Percentiles rank a stretch among this genome's conserved stretches.
Evolutionary conservation across 192 early-diverging fungal genomes (phyloP).

Genomic region (Podila epicladia): DNA sequence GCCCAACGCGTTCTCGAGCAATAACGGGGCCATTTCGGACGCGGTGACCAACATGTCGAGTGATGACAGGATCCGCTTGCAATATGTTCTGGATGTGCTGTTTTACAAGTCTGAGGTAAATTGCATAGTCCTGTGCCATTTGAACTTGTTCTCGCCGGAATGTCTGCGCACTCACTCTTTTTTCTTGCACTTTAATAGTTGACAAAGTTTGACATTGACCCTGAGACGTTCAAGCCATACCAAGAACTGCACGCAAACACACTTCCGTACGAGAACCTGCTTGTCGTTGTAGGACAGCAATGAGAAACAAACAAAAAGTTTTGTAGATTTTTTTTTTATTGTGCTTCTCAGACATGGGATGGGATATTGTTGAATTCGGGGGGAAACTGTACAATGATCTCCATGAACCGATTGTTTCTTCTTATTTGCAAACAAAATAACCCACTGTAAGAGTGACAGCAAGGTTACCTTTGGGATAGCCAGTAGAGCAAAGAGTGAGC

Average conservation of each 20-base stretch:
- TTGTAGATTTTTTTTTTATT: slow-evolving; percentile 6
- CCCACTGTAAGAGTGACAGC: neutral
- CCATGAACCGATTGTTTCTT: neutral
- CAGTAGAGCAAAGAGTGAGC: neutral
- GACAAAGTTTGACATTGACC: slow-evolving; percentile 28
- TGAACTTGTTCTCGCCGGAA: neutral
- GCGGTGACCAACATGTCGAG: slow-evolving; percentile 52
- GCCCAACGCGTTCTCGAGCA: slow-evolving; percentile 14
- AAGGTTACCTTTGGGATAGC: neutral
- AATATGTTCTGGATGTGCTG: slow-evolving; percentile 61
- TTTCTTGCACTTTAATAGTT: neutral
- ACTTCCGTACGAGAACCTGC: slow-evolving; percentile 28
- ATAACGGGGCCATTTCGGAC: slow-evolving; percentile 1
- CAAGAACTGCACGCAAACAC: slow-evolving; percentile 19
- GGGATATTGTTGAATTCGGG: neutral
- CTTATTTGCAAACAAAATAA: slow-evolving; percentile 8
- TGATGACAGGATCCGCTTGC: slow-evolving; percentile 66
- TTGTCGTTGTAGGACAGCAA: neutral
- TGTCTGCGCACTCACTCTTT: neutral
- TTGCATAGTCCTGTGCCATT: neutral
- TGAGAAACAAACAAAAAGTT: slow-evolving; percentile 11
- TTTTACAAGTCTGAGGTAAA: slow-evolving; percentile 63
- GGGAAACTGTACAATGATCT: too few relatives aligned
- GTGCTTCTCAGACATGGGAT: neutral
- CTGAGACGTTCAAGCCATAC: slow-evolving; percentile 29